Evolutionary conservation across 306 rosid species (phyloP), one percentile per base, ranked within the genome.

Genomic region (barrel medic (Medicago truncatula)): DNA sequence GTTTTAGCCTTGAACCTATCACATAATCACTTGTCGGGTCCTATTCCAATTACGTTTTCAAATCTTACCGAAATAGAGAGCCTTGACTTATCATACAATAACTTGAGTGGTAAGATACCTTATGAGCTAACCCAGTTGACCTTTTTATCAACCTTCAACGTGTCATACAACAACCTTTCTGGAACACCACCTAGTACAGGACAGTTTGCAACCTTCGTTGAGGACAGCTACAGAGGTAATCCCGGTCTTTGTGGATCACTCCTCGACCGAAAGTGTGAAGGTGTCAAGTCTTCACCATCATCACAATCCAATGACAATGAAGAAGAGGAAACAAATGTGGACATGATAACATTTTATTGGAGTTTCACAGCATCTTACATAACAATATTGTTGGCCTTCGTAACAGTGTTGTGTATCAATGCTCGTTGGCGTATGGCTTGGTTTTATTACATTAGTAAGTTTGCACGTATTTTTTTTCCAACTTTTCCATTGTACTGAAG

Each of bases 51-150:
- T 10, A 39, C 25, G 1, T 18, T 18, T 8, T 54, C 60, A 11
- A 54, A 54, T 54, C 13, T 54, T 8, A 8, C 21, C 3, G 10
- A 54, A 4, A 54, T 54, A 7, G 61, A 54, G 61, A 54, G 61
- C 5, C 23, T 54, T 8, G 61, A 54, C 13, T 20, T 54, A 16
- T 54, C 60, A 21, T 54, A 3, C 60, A 54, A 54, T 9, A 54
- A 54, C 23, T 54, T 56, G 25, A 18, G 62, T 56, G 62, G 62
- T 20, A 20, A 17, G 7, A 56, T 56, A 56, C 62, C 62, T 56
- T 20, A 5, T 56, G 6, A 18, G 8, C 34, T 56, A 1, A 17
- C 62, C 9, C 2, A 9, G 14, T 3, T 56, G 14, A 17, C 20
- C 62, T 56, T 0, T 56, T 56, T 56, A 56, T 3, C 7, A 20